Evolutionary conservation across 345 rosid genomes (phyloP), one percentile per base, ranked within the genome.

Genomic region (Eucalyptus polyanthemos): DNA sequence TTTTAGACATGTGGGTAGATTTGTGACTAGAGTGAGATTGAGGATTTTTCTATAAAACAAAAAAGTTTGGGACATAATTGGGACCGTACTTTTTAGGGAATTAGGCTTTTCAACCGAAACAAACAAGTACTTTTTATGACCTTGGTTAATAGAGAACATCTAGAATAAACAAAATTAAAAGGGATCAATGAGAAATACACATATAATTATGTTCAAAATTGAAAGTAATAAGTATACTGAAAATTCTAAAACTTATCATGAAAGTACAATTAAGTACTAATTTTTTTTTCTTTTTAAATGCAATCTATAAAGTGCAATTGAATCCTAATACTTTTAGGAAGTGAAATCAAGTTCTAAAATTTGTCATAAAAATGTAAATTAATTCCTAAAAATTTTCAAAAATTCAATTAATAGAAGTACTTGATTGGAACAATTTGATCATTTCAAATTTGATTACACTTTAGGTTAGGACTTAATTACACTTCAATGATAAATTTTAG

Each of bases 61-160:
- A 56, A 56, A 56, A 4, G 1, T 56, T 4, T 22, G 3, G 1
- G 13, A 56, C 3, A 56, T 0, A 56, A 24, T 24, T 56, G 13
- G 29, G 13, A 56, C 5, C 3, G 2, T 56, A 56, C 29, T 56
- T 56, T 54, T 2, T 56, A 56, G 13, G 29, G 29, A 56, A 22
- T 56, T 56, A 56, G 29, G 27, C 29, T 24, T 11, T 69, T 7
- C 42, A 31, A 31, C 22, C 6, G 2, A 69, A 69, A 69, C 42
- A 69, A 69, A 69, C 22, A 69, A 34, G 42, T 69, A 17, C 10
- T 3, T 69, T 17, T 9, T 31, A 16, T 69, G 13, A 69, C 80
- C 42, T 31, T 0, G 2, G 7, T 31, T 69, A n/a, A 65, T n/a
- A 65, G 76, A 34, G 24, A 69, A 69, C 13, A 1, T 69, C 42